These are phyloP conservation scores for Laguncularia racemosa DNA, from an alignment of 345 rosid genomes.

Conservation along the genomic window DNA sequence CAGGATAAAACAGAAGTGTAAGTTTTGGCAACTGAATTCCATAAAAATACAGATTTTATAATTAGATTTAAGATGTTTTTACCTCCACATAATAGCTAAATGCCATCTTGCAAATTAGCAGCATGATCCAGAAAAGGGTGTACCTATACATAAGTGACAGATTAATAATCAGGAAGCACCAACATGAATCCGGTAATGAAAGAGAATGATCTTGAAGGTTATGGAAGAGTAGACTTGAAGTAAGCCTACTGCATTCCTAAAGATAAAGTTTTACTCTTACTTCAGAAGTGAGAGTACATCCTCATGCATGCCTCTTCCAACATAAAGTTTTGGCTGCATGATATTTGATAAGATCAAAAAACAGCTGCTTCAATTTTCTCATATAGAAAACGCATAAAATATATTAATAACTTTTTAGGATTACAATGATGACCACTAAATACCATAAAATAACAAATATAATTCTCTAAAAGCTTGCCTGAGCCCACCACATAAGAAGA, in stretches of 20 bases:
- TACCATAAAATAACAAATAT: background rate
- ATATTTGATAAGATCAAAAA: background rate
- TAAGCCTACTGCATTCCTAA: too few relatives aligned
- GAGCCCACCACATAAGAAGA: conserved; percentile 97
- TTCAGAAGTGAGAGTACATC: conserved; percentile 72
- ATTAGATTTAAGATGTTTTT: conserved; percentile 13
- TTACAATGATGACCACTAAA: conserved; percentile 3
- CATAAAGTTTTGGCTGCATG: conserved; percentile 80
- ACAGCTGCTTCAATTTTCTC: too few relatives aligned
- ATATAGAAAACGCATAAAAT: background rate
- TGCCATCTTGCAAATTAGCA: conserved; percentile 85
- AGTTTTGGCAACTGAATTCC: background rate
- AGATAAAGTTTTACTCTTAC: conserved; percentile 35
- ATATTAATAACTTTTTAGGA: background rate
- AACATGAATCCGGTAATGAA: background rate
- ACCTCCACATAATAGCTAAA: conserved; percentile 99
- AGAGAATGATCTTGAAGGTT: too few relatives aligned
- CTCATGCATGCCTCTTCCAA: conserved; percentile 99
- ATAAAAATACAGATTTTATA: conserved; percentile 8
- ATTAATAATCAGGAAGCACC: background rate
- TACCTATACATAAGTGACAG: conserved; percentile 34
- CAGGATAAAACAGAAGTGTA: too few relatives aligned
- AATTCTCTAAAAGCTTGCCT: conserved; percentile 40
- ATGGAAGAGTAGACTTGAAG: too few relatives aligned
- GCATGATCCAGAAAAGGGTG: conserved; percentile 87